Base-by-base conservation (phyloP, 495 filamentous ascomycete species). In the Penicillium goetzii region DNA sequence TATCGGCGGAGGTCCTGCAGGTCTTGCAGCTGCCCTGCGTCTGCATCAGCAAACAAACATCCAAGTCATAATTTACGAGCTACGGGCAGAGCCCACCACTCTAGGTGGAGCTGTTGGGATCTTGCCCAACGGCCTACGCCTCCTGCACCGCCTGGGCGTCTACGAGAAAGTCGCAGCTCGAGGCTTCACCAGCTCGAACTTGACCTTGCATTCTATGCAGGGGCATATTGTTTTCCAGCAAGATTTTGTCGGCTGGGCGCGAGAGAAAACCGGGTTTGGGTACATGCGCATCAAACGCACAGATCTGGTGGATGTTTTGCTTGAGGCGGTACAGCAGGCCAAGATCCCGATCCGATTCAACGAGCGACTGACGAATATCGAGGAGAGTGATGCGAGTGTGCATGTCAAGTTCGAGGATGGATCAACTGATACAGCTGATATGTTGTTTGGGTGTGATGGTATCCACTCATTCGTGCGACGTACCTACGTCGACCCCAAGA, bases 381-480 rank as follows among this genome's bases (percentile, higher is more conserved):
- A 63, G 7, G 72, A 75, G 9, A 30, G 51, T 0, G 61, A 54
- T 1, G 40, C 47, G 7, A 60, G 62, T 12, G 67, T 77, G 4
- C 64, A 45, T 2, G 68, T 74, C 1, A 59, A 52, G 17, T 78
- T 79, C 50, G 63, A 64, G 1, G 76, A 79, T 55, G 76, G 73
- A 0, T 62, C 63, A 2, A 49, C 25, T 0, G 75, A 73, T 23
- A 70, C 75, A 0, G 82, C 76, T 0, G 81, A 82, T 72, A 33
- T 90, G 14, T 65, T 87, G 10, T 73, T 89, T 56, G 86, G 81
- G 7, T 83, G 84, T 17, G 86, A 88, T 73, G 87, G 86, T 0
- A 83, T 87, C 17, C 81, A 81, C 40, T 79, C 82, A 19, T 74
- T 69, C 6, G 74, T 76, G 2, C 71, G 75, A 5, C 60, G 69